A percentile compares a stretch with the other conserved stretches of the same genome.
phyloP scores from a whole-genome alignment of 1,284 basidiomycete species.

The Athelia sp. region DNA sequence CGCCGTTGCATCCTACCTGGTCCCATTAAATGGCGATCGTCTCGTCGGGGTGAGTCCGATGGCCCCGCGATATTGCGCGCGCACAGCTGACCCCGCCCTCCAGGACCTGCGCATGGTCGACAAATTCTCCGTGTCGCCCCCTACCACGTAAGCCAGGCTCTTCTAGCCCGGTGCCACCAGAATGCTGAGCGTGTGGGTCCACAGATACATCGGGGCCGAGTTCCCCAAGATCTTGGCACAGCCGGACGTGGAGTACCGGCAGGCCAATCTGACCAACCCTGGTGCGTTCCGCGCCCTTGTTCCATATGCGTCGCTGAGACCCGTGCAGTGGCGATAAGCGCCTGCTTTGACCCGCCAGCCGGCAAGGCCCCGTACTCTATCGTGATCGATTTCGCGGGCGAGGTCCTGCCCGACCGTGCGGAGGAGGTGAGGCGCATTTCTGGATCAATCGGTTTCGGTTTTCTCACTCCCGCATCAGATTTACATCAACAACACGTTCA shows the following conservation, averaged over 20 bases:
- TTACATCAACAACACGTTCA: slow-evolving; percentile 76
- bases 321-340: slow-evolving; percentile 54
- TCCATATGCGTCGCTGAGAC: too few species aligned
- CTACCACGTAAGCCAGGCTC: slow-evolving; percentile 68
- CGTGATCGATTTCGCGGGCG: slow-evolving; percentile 81
- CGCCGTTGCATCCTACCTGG: slow-evolving; percentile 56
- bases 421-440: slow-evolving; percentile 49
- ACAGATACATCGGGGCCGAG: slow-evolving; percentile 74
- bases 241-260: slow-evolving; percentile 73
- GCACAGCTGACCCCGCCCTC: slow-evolving; percentile 4
- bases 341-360: slow-evolving; percentile 64
- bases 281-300: slow-evolving; percentile 52
- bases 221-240: slow-evolving; percentile 69
- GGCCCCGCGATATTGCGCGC: background rate
- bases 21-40: slow-evolving; percentile 57
- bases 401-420: slow-evolving; percentile 72
- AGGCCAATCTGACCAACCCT: slow-evolving; percentile 74
- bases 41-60: slow-evolving; percentile 63
- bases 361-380: slow-evolving; percentile 63
- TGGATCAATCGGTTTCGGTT: background rate
- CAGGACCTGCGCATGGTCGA: slow-evolving; percentile 79
- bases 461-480: slow-evolving; percentile 37
- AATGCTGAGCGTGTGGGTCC: background rate
- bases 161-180: background rate
- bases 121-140: slow-evolving; percentile 78